Conservation (phyloP, 441 rosid genomes). For the Pelargonium hybrid region DNA sequence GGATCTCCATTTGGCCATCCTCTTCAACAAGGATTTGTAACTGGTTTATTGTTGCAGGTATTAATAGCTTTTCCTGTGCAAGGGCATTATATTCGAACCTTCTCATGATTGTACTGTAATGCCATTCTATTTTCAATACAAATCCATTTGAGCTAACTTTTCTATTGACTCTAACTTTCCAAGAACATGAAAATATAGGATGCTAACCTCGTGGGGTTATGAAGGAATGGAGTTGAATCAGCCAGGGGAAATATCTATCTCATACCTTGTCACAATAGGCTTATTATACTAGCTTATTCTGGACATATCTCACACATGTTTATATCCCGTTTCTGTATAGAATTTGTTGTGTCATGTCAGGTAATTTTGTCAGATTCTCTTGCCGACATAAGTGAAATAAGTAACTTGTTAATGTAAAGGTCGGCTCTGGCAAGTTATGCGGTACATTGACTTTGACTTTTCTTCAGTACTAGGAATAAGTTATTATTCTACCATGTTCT, state of each 20-base stretch:
- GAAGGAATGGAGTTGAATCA: not conserved
- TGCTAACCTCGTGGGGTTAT: not conserved
- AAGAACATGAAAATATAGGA: slow-evolving; percentile 1
- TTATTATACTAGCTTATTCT: not conserved
- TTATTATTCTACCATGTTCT: not conserved
- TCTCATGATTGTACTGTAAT: not conserved
- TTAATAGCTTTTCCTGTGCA: not conserved
- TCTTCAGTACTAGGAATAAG: not conserved
- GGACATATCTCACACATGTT: not conserved
- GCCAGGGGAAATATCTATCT: not conserved
- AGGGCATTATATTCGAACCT: not conserved
- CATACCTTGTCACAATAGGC: not conserved
- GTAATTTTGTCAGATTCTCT: not conserved
- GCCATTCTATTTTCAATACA: not conserved
- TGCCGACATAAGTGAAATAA: not conserved
- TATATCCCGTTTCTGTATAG: not conserved
- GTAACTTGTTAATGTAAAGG: not conserved
- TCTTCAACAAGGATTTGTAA: slow-evolving; percentile 93
- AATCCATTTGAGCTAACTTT: not conserved
- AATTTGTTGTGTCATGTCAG: not conserved
- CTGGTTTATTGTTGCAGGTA: slow-evolving; percentile 86
- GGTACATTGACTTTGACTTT: not conserved
- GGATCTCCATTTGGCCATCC: slow-evolving; percentile 98
- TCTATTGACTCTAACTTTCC: not conserved
- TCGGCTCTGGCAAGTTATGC: not conserved